Percentiles rank a stretch among this genome's conserved stretches.
These are phyloP conservation scores for Lagenaria siceraria DNA, from an alignment of 306 rosid species.

Conservation along the genomic window DNA sequence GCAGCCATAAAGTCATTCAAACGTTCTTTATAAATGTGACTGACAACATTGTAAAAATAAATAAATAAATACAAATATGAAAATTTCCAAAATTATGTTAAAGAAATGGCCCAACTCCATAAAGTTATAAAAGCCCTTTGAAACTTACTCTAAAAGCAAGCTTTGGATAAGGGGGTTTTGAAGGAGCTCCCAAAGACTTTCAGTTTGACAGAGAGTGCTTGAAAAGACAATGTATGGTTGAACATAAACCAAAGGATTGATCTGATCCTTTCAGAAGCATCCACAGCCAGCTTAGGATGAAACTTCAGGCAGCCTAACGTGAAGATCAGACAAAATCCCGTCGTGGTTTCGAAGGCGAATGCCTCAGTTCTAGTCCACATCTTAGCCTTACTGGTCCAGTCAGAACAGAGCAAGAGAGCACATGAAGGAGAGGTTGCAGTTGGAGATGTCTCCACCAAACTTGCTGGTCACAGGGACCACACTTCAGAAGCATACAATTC, in stretches of 20 bases:
- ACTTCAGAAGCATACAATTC: background rate
- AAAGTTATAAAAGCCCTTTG: background rate
- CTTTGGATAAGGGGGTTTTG: background rate
- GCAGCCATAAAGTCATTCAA: background rate
- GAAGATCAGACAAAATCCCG: background rate
- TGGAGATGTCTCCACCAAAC: background rate
- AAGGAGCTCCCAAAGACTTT: background rate
- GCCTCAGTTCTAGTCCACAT: conserved; percentile 3
- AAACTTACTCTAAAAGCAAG: background rate
- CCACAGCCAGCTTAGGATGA: background rate
- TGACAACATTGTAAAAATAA: background rate
- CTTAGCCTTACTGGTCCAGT: conserved; percentile 11
- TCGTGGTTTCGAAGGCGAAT: background rate
- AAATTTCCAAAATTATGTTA: background rate
- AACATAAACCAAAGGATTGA: background rate
- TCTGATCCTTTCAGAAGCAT: conserved; percentile 1
- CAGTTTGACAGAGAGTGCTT: background rate
- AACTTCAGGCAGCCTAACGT: background rate
- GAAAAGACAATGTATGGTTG: background rate
- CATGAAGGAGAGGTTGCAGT: background rate
- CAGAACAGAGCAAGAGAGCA: background rate
- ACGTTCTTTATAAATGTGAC: background rate
- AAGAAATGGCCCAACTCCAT: background rate
- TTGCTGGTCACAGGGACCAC: conserved; percentile 11
- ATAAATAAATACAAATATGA: background rate